phyloP scores from a whole-genome alignment of 257 asterid genomes.

The Apocynum venetum region DNA sequence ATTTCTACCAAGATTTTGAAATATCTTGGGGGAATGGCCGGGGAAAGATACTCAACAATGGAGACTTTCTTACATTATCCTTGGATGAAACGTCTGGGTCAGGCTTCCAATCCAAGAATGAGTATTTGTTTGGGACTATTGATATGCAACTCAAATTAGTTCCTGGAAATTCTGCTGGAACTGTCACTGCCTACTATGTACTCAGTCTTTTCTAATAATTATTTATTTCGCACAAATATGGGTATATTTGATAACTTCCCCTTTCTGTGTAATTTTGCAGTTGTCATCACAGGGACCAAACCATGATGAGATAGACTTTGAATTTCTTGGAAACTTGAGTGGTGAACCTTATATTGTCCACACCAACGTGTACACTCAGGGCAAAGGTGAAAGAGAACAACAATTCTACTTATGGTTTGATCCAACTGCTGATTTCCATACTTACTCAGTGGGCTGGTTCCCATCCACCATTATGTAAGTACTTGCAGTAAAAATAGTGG shows the following conservation, averaged over 20 bases:
- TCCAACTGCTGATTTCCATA: constrained; percentile 55
- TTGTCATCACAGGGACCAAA: constrained; percentile 48
- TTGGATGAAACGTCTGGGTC: constrained; percentile 54
- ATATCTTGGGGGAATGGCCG: constrained; percentile 55
- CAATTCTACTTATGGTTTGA: constrained; percentile 73
- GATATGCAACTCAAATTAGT: constrained; percentile 54
- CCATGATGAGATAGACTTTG: constrained; percentile 75
- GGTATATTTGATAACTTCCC: not conserved
- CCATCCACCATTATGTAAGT: constrained; percentile 50
- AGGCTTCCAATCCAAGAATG: constrained; percentile 56
- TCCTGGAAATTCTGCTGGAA: constrained; percentile 70
- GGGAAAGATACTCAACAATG: constrained; percentile 54
- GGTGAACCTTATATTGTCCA: constrained; percentile 63
- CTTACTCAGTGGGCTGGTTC: constrained; percentile 45
- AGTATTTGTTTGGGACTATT: constrained; percentile 41
- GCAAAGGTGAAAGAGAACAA: constrained; percentile 61
- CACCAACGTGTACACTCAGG: constrained; percentile 58
- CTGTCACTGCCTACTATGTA: constrained; percentile 64
- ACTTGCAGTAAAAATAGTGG: not conserved
- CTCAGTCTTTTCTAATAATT: no score
- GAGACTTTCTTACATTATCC: constrained; percentile 50
- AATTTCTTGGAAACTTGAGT: constrained; percentile 64
- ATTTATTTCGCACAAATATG: no score
- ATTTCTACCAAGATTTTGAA: constrained; percentile 46
- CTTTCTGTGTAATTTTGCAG: constrained; percentile 17